Evolutionary conservation across 2,329 filamentous ascomycete genomes (phyloP).

Genomic region (Aspergillus novoparasiticus): DNA sequence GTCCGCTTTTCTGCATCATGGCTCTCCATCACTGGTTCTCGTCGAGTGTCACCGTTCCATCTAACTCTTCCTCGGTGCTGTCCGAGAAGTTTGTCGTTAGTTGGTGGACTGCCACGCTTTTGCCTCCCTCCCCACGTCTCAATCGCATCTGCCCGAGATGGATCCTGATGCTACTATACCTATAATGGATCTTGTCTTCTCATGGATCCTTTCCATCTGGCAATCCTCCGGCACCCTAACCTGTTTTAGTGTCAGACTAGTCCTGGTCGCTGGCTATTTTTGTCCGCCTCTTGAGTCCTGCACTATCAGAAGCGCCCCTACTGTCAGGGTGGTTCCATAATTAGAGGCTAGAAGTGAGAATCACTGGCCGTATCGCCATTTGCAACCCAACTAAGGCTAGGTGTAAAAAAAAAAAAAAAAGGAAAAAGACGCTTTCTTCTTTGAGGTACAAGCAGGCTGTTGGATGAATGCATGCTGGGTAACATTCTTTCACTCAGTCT

Average conservation of each 20-base stretch:
- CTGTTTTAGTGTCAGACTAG: conserved; percentile 8
- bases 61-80: not conserved
- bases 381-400: conserved; percentile 6
- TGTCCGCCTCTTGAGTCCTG: conserved; percentile 15
- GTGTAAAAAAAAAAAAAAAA: not conserved
- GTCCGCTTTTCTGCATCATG: not conserved
- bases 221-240: conserved; percentile 3
- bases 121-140: not conserved
- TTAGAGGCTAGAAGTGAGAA: not conserved
- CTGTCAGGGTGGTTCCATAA: conserved; percentile 7
- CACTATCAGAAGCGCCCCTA: not conserved
- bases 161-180: not conserved
- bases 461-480: conserved; percentile 5
- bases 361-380: conserved; percentile 6
- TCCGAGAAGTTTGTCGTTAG: not conserved
- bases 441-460: not conserved
- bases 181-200: conserved; percentile 1
- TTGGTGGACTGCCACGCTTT: conserved; percentile 1
- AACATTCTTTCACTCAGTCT: conserved; percentile 4
- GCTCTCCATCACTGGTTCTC: not conserved
- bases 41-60: conserved; percentile 1
- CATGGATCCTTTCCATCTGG: not conserved
- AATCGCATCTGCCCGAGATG: conserved; percentile 7
- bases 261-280: conserved; percentile 17
- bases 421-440: conserved; percentile 5